Conservation (phyloP, 352 stramenopile genomes). For the Phytopythium delawarense region DNA sequence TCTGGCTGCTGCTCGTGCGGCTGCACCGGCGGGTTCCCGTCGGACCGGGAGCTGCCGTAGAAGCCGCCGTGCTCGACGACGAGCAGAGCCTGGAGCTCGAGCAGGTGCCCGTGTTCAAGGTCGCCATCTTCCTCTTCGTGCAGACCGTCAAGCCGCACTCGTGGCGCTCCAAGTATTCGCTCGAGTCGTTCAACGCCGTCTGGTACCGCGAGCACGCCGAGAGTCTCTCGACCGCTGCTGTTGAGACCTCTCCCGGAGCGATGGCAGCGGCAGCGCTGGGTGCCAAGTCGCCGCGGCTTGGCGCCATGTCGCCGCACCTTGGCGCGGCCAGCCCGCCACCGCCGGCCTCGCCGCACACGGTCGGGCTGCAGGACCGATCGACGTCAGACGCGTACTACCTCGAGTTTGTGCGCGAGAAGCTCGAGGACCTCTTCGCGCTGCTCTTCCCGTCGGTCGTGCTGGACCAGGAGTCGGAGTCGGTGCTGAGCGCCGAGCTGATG, state of each 20-base stretch:
- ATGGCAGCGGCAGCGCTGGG: not conserved
- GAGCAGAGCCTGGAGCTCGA: constrained; percentile 47
- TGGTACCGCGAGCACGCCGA: constrained; percentile 72
- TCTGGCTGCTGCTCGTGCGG: constrained; percentile 76
- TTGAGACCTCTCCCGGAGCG: constrained; percentile 8
- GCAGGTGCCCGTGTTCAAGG: constrained; percentile 68
- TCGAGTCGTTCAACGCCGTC: constrained; percentile 75
- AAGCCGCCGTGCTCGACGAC: constrained; percentile 33
- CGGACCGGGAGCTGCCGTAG: constrained; percentile 16
- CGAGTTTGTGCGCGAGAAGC: constrained; percentile 73
- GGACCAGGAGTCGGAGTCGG: constrained; percentile 41
- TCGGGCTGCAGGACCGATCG: constrained; percentile 75
- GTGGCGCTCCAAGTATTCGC: constrained; percentile 66
- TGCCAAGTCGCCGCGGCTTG: constrained; percentile 25
- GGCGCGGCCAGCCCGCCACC: constrained; percentile 56
- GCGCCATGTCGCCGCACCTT: constrained; percentile 41
- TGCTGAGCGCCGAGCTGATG: constrained; percentile 58
- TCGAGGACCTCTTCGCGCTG: constrained; percentile 69
- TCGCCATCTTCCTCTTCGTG: constrained; percentile 76
- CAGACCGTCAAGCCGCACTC: constrained; percentile 79
- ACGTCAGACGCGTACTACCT: constrained; percentile 79
- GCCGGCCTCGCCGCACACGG: constrained; percentile 64
- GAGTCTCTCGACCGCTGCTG: constrained; percentile 30
- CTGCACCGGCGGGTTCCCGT: constrained; percentile 71
- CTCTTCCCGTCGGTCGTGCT: constrained; percentile 58